A percentile compares a stretch with the other conserved stretches of the same genome.
Evolutionary conservation across 1,139 yeast genomes (phyloP).

Genomic region (Komagataea norvegica): DNA sequence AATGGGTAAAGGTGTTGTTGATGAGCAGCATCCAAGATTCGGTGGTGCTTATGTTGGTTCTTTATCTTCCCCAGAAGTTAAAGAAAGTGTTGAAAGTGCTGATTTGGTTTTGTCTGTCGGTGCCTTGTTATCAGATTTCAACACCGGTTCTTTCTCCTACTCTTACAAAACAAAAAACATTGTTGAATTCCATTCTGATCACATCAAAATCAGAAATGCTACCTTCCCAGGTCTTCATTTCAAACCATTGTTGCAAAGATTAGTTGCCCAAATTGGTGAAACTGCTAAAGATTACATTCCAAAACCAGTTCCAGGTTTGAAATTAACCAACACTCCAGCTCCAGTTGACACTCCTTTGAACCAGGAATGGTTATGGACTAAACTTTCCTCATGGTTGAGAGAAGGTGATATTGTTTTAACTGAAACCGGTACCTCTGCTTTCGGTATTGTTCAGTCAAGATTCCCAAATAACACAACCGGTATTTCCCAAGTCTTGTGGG

Average conservation of each 20-base stretch:
- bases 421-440: conserved; percentile 88
- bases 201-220: conserved; percentile 72
- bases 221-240: conserved; percentile 74
- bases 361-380: conserved; percentile 82
- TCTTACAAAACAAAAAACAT: conserved; percentile 74
- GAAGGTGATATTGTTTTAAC: conserved; percentile 79
- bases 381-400: conserved; percentile 66
- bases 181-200: conserved; percentile 87
- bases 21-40: conserved; percentile 69
- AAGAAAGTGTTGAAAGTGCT: conserved; percentile 68
- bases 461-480: conserved; percentile 74
- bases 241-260: conserved; percentile 58
- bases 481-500: conserved; percentile 87
- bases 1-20: conserved; percentile 81
- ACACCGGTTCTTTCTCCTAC: conserved; percentile 86
- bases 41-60: conserved; percentile 89
- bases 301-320: conserved; percentile 43
- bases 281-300: conserved; percentile 40
- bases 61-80: conserved; percentile 69
- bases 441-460: conserved; percentile 75
- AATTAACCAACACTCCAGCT: conserved; percentile 31
- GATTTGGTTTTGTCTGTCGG: conserved; percentile 79
- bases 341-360: conserved; percentile 40
- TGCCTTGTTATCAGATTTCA: conserved; percentile 80
- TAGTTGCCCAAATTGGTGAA: conserved; percentile 37